A percentile compares a stretch with the other conserved stretches of the same genome.
Evolutionary conservation across 805 yeast species (phyloP).

Genomic region (Blastobotrys peoriensis): DNA sequence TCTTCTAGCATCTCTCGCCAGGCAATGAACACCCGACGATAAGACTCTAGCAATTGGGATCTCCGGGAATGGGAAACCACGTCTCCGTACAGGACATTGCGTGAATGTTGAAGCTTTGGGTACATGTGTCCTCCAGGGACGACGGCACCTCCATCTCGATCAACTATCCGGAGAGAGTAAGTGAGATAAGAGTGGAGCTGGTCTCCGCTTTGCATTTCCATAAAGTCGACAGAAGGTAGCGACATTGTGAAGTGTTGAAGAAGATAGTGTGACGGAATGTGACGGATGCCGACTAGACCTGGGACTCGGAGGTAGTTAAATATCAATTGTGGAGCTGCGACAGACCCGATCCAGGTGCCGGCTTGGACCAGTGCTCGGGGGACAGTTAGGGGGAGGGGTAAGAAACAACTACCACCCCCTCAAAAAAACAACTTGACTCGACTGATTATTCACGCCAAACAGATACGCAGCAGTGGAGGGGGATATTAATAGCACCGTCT

Average conservation of each 20-base stretch:
- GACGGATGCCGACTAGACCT: no score
- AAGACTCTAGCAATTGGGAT: not conserved
- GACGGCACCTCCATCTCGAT: not conserved
- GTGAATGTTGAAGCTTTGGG: not conserved
- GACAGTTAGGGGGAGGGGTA: no score
- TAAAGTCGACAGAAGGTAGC: not conserved
- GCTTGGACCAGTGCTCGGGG: no score
- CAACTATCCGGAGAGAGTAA: not conserved
- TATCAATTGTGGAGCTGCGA: no score
- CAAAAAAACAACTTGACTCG: no score
- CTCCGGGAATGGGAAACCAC: not conserved
- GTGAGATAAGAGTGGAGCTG: not conserved
- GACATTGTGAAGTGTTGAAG: not conserved
- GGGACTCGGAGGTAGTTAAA: no score
- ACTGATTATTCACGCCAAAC: no score
- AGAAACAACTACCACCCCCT: no score
- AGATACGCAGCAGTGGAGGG: no score
- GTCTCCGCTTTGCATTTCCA: not conserved
- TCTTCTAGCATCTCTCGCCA: not conserved
- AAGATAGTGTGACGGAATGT: no score
- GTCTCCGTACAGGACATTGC: not conserved
- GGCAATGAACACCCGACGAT: not conserved
- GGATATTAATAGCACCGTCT: no score
- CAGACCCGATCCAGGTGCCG: no score
- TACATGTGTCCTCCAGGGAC: not conserved